These are phyloP conservation scores for Byssochlamys sp. DNA, from an alignment of 2,329 filamentous ascomycete genomes.

Conservation along the genomic window DNA sequence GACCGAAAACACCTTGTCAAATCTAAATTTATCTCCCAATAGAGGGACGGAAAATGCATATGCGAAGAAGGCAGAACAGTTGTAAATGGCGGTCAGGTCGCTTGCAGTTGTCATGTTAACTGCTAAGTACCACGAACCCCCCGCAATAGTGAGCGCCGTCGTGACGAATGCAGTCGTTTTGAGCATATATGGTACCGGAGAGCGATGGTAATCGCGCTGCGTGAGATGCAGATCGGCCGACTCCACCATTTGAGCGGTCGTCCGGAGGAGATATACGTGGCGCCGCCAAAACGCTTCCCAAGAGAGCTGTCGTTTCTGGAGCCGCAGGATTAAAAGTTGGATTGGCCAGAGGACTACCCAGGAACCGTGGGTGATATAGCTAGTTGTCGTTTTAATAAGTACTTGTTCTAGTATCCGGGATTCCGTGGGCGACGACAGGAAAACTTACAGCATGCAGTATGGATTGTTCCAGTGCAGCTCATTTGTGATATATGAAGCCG, in stretches of 20 bases:
- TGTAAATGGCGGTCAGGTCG: slow-evolving; percentile 96
- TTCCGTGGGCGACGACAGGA: slow-evolving; percentile 6
- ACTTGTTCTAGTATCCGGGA: slow-evolving; percentile 2
- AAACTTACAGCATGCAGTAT: slow-evolving; percentile 88
- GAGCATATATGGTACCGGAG: slow-evolving; percentile 63
- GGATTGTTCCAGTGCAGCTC: slow-evolving; percentile 91
- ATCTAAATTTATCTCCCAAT: slow-evolving; percentile 70
- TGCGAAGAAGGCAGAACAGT: slow-evolving; percentile 96
- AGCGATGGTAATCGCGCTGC: slow-evolving; percentile 28
- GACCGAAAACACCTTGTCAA: slow-evolving; percentile 80
- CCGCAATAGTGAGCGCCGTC: slow-evolving; percentile 75
- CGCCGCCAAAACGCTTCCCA: slow-evolving; percentile 80
- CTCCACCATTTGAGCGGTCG: slow-evolving; percentile 76
- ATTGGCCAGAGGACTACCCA: slow-evolving; percentile 83
- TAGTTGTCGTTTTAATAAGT: slow-evolving; percentile 16
- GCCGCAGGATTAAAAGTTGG: slow-evolving; percentile 68
- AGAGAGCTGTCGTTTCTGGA: slow-evolving; percentile 67
- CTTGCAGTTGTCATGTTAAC: slow-evolving; percentile 87
- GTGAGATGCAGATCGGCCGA: slow-evolving; percentile 60
- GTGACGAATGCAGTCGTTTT: slow-evolving; percentile 74
- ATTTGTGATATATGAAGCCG: slow-evolving; percentile 88
- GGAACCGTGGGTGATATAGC: slow-evolving; percentile 83
- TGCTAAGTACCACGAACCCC: slow-evolving; percentile 89
- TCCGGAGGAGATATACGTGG: slow-evolving; percentile 53
- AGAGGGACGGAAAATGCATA: slow-evolving; percentile 93